Percentiles rank a stretch among this genome's conserved stretches.
These are phyloP conservation scores for Penicillium silybi DNA, from an alignment of 495 filamentous ascomycete species.

Conservation along the genomic window DNA sequence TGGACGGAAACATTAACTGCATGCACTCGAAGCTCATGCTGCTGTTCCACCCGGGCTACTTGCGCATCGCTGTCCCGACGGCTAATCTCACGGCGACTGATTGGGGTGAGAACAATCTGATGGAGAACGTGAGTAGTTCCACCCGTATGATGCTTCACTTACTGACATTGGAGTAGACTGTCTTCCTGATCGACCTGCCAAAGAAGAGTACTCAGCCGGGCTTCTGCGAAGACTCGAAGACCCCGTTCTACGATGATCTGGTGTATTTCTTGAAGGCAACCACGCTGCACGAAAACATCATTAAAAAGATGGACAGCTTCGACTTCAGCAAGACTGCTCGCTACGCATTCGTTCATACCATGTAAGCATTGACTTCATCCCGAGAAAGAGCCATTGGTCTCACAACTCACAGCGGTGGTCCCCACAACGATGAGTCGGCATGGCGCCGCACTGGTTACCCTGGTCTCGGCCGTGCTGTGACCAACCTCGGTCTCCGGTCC, in stretches of 20 bases:
- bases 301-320: constrained; percentile 59
- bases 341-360: constrained; percentile 77
- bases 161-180: constrained; percentile 41
- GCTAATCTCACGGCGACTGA: constrained; percentile 78
- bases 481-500: constrained; percentile 50
- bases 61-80: constrained; percentile 74
- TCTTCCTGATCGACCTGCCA: constrained; percentile 84
- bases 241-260: constrained; percentile 65
- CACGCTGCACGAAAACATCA: constrained; percentile 57
- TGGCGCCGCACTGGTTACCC: constrained; percentile 65
- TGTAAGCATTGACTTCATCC: constrained; percentile 33
- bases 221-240: not conserved
- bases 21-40: constrained; percentile 94
- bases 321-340: constrained; percentile 67
- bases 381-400: not conserved
- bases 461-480: constrained; percentile 61
- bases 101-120: constrained; percentile 74
- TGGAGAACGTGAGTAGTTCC: constrained; percentile 64
- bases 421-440: constrained; percentile 42
- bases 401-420: constrained; percentile 43
- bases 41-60: constrained; percentile 62
- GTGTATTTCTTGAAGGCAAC: constrained; percentile 66
- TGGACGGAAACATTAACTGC: constrained; percentile 57
- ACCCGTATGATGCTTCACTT: not conserved
- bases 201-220: constrained; percentile 32